Base-by-base conservation (phyloP, 2,329 filamentous ascomycete genomes). In the Penicillium sp. region DNA sequence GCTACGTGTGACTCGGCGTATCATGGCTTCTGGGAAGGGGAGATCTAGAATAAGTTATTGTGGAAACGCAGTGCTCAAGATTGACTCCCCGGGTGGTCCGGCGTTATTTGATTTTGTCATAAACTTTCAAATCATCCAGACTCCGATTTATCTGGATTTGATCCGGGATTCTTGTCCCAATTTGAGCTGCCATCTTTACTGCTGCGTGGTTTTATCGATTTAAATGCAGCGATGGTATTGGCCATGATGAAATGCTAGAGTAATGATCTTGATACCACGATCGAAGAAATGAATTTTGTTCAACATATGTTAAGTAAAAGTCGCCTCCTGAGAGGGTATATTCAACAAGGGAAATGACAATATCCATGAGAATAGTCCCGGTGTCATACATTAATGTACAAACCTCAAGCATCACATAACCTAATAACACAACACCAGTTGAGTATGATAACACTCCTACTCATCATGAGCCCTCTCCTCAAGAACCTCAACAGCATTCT, bases 401-500 rank as follows among this genome's bases (percentile, higher is more conserved):
- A 31, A 7, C 29, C 14, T 31, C 5, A 31, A 31, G 11, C 3
- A 31, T 14, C 29, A n/a, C 29, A 31, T 5, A 14, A 31, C 14
- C 5, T n/a, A n/a, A n/a, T n/a, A n/a, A n/a, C n/a, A n/a, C n/a
- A n/a, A n/a, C n/a, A n/a, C n/a, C n/a, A n/a, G n/a, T n/a, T n/a
- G n/a, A n/a, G n/a, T n/a, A n/a, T n/a, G n/a, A n/a, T n/a, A n/a
- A n/a, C n/a, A n/a, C n/a, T n/a, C n/a, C 34, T 50, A 74, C 50
- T 78, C 71, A 50, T 68, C 70, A 43, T 60, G 51, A 18, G 71
- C 75, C 63, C 67, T 71, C 58, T 72, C 68, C 65, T 80, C 77
- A 61, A 80, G 66, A 14, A 55, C 63, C 63, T 71, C 62, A 51
- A 80, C 73, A 18, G 75, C 78, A 70, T 68, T 71, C 59, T 72